Evolutionary conservation across 2,329 filamentous ascomycete genomes (phyloP).

Genomic region (Alternaria brassicae): DNA sequence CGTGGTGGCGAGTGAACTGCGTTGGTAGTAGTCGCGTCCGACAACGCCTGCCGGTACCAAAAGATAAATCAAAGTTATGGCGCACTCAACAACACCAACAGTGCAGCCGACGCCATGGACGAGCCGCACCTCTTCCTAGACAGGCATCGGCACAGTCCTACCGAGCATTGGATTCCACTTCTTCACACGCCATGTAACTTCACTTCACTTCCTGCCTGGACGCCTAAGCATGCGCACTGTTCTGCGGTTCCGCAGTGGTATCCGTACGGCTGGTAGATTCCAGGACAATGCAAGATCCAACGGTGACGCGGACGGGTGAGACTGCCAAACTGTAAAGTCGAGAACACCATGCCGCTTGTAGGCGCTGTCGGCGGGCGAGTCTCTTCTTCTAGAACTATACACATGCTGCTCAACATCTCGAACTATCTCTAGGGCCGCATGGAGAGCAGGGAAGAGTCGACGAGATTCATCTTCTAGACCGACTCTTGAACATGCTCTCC

Average conservation of each 20-base stretch:
- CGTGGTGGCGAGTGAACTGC: slow-evolving; percentile 23
- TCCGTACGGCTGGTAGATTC: slow-evolving; percentile 2
- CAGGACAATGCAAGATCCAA: slow-evolving; percentile 4
- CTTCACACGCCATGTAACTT: background rate
- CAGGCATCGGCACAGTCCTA: background rate
- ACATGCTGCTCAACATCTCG: slow-evolving; percentile 3
- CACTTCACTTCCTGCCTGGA: background rate
- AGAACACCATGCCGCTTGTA: slow-evolving; percentile 1
- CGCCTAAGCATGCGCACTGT: background rate
- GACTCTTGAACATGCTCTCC: background rate
- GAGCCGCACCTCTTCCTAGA: background rate
- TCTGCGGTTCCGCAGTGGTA: slow-evolving; percentile 7
- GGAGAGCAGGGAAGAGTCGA: background rate
- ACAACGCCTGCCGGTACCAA: slow-evolving; percentile 22
- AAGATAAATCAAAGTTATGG: slow-evolving; percentile 1
- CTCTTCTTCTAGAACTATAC: slow-evolving; percentile 9
- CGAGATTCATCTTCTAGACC: background rate
- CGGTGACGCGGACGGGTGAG: slow-evolving; percentile 14
- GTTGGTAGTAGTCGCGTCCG: slow-evolving; percentile 23
- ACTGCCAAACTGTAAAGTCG: background rate
- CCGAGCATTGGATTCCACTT: background rate
- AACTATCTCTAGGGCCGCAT: background rate
- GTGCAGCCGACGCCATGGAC: slow-evolving; percentile 1
- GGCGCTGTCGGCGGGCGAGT: background rate
- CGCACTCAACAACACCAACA: slow-evolving; percentile 16